A percentile compares a stretch with the other conserved stretches of the same genome.
Evolutionary conservation across 78 protist species (phyloP).

Genomic region (Dictyostelium purpureum): DNA sequence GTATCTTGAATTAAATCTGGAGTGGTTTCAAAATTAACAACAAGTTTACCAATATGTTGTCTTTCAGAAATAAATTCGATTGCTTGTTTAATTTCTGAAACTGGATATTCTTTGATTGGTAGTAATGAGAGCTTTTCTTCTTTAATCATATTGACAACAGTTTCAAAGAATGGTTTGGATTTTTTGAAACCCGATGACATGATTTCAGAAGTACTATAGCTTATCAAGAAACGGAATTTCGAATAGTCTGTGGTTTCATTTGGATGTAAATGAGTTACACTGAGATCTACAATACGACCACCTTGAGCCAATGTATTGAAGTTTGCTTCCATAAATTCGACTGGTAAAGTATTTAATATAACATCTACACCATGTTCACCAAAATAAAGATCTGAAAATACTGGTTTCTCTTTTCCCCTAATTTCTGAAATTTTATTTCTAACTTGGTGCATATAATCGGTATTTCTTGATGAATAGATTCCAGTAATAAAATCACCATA

Average conservation of each 20-base stretch:
- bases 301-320: background rate
- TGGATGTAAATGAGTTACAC: background rate
- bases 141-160: background rate
- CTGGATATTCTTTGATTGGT: background rate
- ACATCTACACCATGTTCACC: background rate
- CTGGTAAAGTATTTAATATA: background rate
- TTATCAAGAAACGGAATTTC: background rate
- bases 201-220: background rate
- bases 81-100: background rate
- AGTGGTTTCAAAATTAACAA: background rate
- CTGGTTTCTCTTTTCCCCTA: background rate
- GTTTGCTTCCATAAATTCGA: background rate
- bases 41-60: constrained; percentile 47
- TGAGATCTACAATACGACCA: constrained; percentile 27
- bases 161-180: background rate
- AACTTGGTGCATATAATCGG: background rate
- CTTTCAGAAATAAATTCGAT: constrained; percentile 6
- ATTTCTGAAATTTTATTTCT: background rate
- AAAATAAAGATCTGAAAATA: background rate
- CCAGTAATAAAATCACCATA: constrained; percentile 3
- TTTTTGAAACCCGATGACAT: background rate
- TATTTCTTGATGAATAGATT: background rate
- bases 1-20: background rate
- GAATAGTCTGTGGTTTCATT: background rate
- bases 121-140: background rate